phyloP scores from a whole-genome alignment of 768 basidiomycete species.

The Cystofilobasidium bisporidii region DNA sequence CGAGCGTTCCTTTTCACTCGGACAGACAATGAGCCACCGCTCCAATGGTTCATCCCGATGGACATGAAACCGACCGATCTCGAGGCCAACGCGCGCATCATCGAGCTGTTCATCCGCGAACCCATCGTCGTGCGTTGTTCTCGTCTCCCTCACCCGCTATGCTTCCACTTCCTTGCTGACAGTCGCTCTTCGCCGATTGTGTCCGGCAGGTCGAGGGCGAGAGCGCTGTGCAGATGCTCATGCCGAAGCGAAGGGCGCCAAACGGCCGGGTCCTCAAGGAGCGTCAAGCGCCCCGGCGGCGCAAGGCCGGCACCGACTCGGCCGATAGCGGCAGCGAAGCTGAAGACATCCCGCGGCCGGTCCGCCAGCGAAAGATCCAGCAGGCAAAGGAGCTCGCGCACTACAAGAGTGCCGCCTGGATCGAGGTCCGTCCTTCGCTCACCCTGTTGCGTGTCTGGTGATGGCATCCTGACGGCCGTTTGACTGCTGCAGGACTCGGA shows the following conservation, averaged over 20 bases:
- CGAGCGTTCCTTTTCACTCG: no score
- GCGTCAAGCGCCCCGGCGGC: neutral
- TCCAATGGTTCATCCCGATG: slow-evolving; percentile 72
- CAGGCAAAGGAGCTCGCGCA: slow-evolving; percentile 23
- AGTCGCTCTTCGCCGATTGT: no score
- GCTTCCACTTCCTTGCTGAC: no score
- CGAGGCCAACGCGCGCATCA: slow-evolving; percentile 58
- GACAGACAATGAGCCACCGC: neutral
- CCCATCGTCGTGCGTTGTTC: slow-evolving; percentile 61
- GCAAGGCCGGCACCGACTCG: neutral
- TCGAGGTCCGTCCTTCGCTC: slow-evolving; percentile 32
- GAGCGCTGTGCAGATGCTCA: slow-evolving; percentile 55
- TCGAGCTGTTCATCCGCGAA: slow-evolving; percentile 68
- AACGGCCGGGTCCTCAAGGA: neutral
- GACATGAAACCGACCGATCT: slow-evolving; percentile 59
- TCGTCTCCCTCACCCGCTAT: no score
- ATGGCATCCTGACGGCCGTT: slow-evolving; percentile 85
- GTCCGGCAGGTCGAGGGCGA: slow-evolving; percentile 52
- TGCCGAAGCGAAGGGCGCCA: slow-evolving; percentile 53
- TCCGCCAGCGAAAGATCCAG: slow-evolving; percentile 31
- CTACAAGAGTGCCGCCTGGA: slow-evolving; percentile 1
- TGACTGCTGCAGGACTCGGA: slow-evolving; percentile 84
- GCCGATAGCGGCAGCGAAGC: slow-evolving; percentile 20
- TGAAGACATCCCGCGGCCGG: slow-evolving; percentile 34
- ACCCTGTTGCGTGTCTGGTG: no score